Evolutionary conservation across 106 monocot genomes (phyloP), one percentile per base, ranked within the genome.

Genomic region (Hemerocallis citrina): DNA sequence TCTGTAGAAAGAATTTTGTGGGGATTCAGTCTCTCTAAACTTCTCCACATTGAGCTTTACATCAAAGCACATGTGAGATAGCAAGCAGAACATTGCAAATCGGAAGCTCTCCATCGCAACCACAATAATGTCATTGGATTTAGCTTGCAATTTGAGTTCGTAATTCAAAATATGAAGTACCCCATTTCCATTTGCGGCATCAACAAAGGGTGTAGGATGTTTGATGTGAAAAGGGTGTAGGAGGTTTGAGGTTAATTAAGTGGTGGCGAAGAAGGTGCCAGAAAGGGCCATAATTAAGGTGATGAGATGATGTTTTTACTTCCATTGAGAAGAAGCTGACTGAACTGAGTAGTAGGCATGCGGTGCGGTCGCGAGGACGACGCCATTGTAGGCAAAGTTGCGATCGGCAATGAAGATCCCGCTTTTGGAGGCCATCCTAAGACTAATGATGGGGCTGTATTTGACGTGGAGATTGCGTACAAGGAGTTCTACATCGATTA

Each of bases 231-330:
- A 56, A 2, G 57, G 62, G 40, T 69, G 57, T 39, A 69, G 56
- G 7, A 63, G 28, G 34, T 55, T 32, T 17, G 64, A 12, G 31
- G 24, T 16, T 44, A 75, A 45, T n/a, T n/a, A n/a, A n/a, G 47
- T 68, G 62, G 14, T 48, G 68, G 22, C 75, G 68, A 19, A 63
- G 48, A 36, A 29, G 22, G 55, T 57, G 68, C 68, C 68, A 68
- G 30, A 75, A 4, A 15, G 55, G 15, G 47, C 69, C 75, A 25
- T 75, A 57, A 10, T n/a, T n/a, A n/a, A n/a, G 61, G 40, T 38
- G 56, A 40, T 29, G 31, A 42, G 69, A 7, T 38, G 64, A 69
- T 63, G 68, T 32, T 38, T 17, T 27, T 17, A 5, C 7, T 16
- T 17, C 40, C 40, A 29, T 19, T 60, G 29, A 21, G 12, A 38